Base-by-base conservation (phyloP, 345 rosid species). In the Murraya paniculata region DNA sequence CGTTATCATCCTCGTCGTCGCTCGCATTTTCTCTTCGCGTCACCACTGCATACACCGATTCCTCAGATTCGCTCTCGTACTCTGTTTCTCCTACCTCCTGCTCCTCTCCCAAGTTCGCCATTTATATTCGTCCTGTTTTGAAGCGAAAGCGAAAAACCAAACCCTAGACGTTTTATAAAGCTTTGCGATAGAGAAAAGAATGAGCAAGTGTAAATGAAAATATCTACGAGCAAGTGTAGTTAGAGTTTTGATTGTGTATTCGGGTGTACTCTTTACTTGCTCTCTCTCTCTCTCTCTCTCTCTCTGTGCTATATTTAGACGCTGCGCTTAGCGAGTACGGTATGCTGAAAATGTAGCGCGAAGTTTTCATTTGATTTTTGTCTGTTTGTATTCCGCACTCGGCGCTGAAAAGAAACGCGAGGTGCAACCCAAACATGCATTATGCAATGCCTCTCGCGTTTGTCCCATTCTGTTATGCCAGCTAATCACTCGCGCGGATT, bases 21-120 rank as follows among this genome's bases (percentile, higher is more conserved):
- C 61, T 73, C 24, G 80, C 78, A 59, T 68, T 56, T 56, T 55
- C 68, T 57, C 75, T 79, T 50, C 78, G 80, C 75, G 55, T 59
- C 31, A n/a, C 5, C 68, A 67, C 18, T 3, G 3, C 41, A 16
- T 9, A 50, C 64, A 33, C 21, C 56, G 64, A 70, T 9, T 77
- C 76, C 48, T 53, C 78, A 4, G 68, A 38, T 36, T 68, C 68
- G 39, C 78, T 76, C 33, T 58, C 48, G 36, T 71, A 27, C 57
- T 38, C 66, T 38, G 59, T 24, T 27, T 77, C 64, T 36, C 64
- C 75, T 25, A 21, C 35, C 33, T 66, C 21, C 19, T 30, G 28
- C 13, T 66, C 61, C 25, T 48, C 71, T 31, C 5, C 71, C 2
- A 25, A 53, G 6, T 36, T 25, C 39, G 30, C 69, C 77, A 72